Base-by-base conservation (phyloP, 2,329 filamentous ascomycete genomes). In the Fusarium sambucinum region DNA sequence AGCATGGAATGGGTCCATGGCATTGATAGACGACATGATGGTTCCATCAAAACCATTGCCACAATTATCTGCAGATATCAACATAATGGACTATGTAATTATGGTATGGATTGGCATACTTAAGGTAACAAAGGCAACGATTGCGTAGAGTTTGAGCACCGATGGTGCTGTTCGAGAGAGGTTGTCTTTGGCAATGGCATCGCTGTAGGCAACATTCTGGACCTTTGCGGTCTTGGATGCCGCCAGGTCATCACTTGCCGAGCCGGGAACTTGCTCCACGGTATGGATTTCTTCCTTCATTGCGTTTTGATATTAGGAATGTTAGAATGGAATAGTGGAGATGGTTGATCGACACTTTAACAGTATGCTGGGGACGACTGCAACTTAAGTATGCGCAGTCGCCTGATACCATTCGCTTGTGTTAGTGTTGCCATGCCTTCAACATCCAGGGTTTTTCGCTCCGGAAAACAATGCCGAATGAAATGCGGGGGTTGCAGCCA, bases 181-280 rank as follows among this genome's bases (percentile, higher is more conserved):
- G 41, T 55, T 55, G 1, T 55, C 52, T 14, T 55, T 55, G 8
- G 52, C 41, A 6, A 55, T 47, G n/a, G 52, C 52, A 55, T 55
- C 52, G 10, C 52, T 55, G 11, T 55, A 55, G 3, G 52, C 41
- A 12, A 55, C 52, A n/a, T 55, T 55, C 1, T 55, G 14, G 14
- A 55, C 52, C 19, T 55, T 55, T 6, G 52, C 52, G 2, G 41
- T n/a, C 32, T 55, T 55, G 1, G 52, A 55, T 38, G 41, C 6
- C 41, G 23, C 30, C 11, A 55, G n/a, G 10, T 48, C 30, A 48
- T 14, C n/a, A 3, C n/a, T 23, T 16, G 14, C 11, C 11, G 11
- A 3, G n/a, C 27, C 32, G 6, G 32, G 30, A 4, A 55, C 32
- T 6, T 1, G 19, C 9, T 38, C 52, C 8, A 37, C 52, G 8